phyloP scores from a whole-genome alignment of 2,329 filamentous ascomycete species.

The Colletotrichum camelliae region DNA sequence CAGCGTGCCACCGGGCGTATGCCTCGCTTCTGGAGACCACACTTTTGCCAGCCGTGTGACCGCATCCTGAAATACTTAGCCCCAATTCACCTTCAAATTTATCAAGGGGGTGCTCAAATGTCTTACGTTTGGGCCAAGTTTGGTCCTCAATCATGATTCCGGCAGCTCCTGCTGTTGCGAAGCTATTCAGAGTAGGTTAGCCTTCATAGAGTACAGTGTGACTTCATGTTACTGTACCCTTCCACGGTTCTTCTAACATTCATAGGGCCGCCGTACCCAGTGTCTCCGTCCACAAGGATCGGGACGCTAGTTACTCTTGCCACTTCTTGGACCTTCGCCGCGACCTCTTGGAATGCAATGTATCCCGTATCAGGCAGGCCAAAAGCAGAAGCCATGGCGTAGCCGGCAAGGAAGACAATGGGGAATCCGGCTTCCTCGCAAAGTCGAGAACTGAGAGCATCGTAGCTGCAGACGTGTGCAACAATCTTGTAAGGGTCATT shows the following conservation, averaged over 20 bases:
- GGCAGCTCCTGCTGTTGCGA: slow-evolving; percentile 43
- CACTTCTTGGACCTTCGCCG: slow-evolving; percentile 47
- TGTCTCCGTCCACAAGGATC: slow-evolving; percentile 51
- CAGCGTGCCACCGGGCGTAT: slow-evolving; percentile 50
- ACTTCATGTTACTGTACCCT: slow-evolving; percentile 30
- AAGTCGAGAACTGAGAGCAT: slow-evolving; percentile 47
- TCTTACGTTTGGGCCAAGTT: slow-evolving; percentile 51
- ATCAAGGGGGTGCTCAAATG: background rate
- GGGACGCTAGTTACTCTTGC: slow-evolving; percentile 42
- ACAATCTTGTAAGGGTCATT: slow-evolving; percentile 47
- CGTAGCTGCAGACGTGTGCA: slow-evolving; percentile 47
- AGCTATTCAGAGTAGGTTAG: background rate
- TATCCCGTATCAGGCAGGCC: slow-evolving; percentile 54
- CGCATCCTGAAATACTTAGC: slow-evolving; percentile 24
- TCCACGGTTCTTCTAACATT: slow-evolving; percentile 51
- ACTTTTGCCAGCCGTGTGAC: slow-evolving; percentile 49
- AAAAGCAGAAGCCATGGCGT: slow-evolving; percentile 42
- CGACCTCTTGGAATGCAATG: slow-evolving; percentile 52
- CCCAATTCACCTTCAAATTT: background rate
- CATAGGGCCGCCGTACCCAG: slow-evolving; percentile 52
- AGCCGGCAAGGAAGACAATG: slow-evolving; percentile 48
- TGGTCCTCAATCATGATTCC: slow-evolving; percentile 52
- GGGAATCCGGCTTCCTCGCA: slow-evolving; percentile 52
- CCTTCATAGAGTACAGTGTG: background rate
- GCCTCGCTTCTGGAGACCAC: slow-evolving; percentile 51